Evolutionary conservation across 2,329 filamentous ascomycete species (phyloP).

Genomic region (Cordyceps sp.): DNA sequence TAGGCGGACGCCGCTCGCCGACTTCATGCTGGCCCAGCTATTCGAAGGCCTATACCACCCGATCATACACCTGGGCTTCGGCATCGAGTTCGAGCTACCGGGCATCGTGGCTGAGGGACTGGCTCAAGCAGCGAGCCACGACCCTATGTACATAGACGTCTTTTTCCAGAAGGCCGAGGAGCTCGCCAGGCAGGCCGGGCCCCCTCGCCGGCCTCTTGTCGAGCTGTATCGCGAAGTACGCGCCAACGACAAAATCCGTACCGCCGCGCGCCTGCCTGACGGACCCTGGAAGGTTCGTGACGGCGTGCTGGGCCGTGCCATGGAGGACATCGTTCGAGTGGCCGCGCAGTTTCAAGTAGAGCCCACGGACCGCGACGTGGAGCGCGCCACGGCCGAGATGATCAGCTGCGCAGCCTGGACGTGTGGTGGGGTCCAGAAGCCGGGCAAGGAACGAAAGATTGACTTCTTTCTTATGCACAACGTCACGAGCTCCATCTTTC

Average conservation of each 20-base stretch:
- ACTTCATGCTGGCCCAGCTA: constrained; percentile 50
- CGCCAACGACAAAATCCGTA: no score
- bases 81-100: constrained; percentile 67
- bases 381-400: constrained; percentile 43
- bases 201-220: no score
- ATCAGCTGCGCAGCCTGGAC: no score
- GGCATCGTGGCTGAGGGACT: constrained; percentile 67
- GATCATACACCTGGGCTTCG: constrained; percentile 73
- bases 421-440: no score
- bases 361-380: no score
- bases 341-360: constrained; percentile 44
- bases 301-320: constrained; percentile 17
- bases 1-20: constrained; percentile 45
- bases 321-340: constrained; percentile 43
- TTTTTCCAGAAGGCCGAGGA: constrained; percentile 4
- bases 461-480: no score
- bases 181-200: no score
- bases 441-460: no score
- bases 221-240: no score
- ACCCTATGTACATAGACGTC: constrained; percentile 32
- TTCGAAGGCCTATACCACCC: constrained; percentile 60
- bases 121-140: constrained; percentile 59
- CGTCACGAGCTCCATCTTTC: no score
- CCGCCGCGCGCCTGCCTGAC: no score
- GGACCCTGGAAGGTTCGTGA: no score